Evolutionary conservation across 2,329 filamentous ascomycete species (phyloP).

Genomic region (Mycosphaerella sp.): DNA sequence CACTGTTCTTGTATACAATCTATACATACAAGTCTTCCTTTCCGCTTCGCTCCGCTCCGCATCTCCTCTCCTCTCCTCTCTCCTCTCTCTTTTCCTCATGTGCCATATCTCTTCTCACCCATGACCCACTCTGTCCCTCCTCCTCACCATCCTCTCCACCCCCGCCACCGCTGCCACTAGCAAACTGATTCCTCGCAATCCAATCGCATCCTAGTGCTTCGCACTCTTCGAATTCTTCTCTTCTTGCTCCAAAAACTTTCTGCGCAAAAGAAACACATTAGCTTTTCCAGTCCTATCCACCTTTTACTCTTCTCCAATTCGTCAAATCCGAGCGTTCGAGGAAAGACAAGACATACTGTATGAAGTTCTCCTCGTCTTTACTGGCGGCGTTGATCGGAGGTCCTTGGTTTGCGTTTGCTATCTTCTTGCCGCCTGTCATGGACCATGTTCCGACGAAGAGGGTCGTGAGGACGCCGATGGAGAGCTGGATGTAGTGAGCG

Average conservation of each 20-base stretch:
- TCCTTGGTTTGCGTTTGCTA: conserved; percentile 42
- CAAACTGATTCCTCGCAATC: no score
- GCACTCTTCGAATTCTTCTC: conserved; percentile 17
- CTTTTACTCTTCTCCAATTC: background rate
- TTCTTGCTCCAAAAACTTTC: conserved; percentile 24
- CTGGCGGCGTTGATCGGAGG: conserved; percentile 59
- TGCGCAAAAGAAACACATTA: conserved; percentile 5
- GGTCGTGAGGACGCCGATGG: conserved; percentile 52
- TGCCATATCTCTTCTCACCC: background rate
- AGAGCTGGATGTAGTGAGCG: conserved; percentile 43
- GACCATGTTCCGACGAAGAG: conserved; percentile 44
- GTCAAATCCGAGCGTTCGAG: background rate
- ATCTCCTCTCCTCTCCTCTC: background rate
- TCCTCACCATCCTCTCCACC: no score
- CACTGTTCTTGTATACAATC: background rate
- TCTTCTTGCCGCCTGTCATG: conserved; percentile 43
- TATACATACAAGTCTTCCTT: background rate
- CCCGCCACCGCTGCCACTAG: no score
- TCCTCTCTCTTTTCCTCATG: background rate
- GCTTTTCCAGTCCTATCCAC: background rate
- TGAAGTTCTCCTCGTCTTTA: conserved; percentile 64
- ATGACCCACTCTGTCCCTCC: background rate
- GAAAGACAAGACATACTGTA: conserved; percentile 51
- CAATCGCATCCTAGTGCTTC: conserved; percentile 12
- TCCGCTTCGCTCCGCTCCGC: background rate